Base-by-base conservation (phyloP, 805 yeast species). In the Pichia rugopelliculosa region DNA sequence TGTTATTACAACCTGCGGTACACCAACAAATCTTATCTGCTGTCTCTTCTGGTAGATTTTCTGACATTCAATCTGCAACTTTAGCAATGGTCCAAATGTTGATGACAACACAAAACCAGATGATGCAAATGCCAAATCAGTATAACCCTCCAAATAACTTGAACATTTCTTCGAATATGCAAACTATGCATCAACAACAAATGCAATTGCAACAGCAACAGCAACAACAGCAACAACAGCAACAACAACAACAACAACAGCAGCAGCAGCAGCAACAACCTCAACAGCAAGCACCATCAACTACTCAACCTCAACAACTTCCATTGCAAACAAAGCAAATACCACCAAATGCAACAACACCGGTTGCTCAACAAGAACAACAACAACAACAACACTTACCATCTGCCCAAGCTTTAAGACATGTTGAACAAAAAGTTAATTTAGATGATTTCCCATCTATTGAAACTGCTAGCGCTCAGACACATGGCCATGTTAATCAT, bases 21-120 rank as follows among this genome's bases (percentile, higher is more conserved):
- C 66, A 59, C 46, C 69, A 64, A 44, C 51, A 59, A 37, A 54
- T 59, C 38, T 52, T 59, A 17, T 59, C 61, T 27, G 61, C 64
- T 13, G 66, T 64, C 38, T 65, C 66, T 11, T 53, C 66, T 1
- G 67, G 66, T 26, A 63, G 60, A 41, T 63, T 64, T 39, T 64
- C 67, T 25, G 60, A 59, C 39, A 45, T 62, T 26, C 62, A 58
- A 24, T 51, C 60, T 21, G 68, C 67, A 17, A 57, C 65, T 24
- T 65, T 60, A 44, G 67, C 66, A 4, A 48, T 62, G 60, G 53
- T 62, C 2, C 67, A 64, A 45, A 58, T 61, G 41, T 52, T 59
- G 39, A 49, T 62, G 51, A 55, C 63, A 12, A 56, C 58, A 22
- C 57, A 58, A 13, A 56, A 47, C 27, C 55, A 48, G 11, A 45